Evolutionary conservation across 2,329 filamentous ascomycete genomes (phyloP).

Genomic region (Cladosporium colombiae): DNA sequence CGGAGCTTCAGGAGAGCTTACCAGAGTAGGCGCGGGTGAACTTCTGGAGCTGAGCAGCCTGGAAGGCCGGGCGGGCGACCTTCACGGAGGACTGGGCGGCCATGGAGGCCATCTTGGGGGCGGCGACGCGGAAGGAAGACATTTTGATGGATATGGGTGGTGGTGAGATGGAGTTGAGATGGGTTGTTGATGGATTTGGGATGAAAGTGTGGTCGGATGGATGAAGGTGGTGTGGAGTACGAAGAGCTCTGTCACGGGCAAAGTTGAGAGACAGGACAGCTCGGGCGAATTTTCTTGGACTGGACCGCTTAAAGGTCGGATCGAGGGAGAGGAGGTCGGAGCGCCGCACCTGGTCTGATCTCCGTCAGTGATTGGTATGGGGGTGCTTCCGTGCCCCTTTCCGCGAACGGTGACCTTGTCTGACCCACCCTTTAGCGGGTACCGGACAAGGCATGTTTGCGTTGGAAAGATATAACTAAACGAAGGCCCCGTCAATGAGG

Average conservation of each 20-base stretch:
- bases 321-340: constrained; percentile 26
- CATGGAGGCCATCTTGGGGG: constrained; percentile 72
- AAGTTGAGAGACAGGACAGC: constrained; percentile 29
- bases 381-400: constrained; percentile 16
- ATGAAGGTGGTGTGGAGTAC: constrained; percentile 24
- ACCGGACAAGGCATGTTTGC: constrained; percentile 17
- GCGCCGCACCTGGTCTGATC: constrained; percentile 24
- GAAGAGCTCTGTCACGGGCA: constrained; percentile 33
- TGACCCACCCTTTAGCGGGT: constrained; percentile 16
- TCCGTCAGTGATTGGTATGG: constrained; percentile 27
- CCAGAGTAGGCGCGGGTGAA: constrained; percentile 70
- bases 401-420: constrained; percentile 18
- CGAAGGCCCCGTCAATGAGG: constrained; percentile 7
- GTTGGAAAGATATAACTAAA: constrained; percentile 16
- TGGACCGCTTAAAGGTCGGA: constrained; percentile 30
- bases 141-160: constrained; percentile 65
- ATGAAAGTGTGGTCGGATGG: constrained; percentile 32
- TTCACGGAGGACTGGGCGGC: constrained; percentile 69
- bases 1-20: constrained; percentile 47
- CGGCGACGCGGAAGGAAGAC: constrained; percentile 71
- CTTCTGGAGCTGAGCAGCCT: constrained; percentile 55
- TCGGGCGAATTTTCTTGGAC: constrained; percentile 30
- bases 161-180: constrained; percentile 29
- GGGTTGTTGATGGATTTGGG: constrained; percentile 28
- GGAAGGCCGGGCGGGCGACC: constrained; percentile 71